A percentile compares a stretch with the other conserved stretches of the same genome.
phyloP scores from a whole-genome alignment of 129 eudicot species.

The Pulicaria dysenterica region DNA sequence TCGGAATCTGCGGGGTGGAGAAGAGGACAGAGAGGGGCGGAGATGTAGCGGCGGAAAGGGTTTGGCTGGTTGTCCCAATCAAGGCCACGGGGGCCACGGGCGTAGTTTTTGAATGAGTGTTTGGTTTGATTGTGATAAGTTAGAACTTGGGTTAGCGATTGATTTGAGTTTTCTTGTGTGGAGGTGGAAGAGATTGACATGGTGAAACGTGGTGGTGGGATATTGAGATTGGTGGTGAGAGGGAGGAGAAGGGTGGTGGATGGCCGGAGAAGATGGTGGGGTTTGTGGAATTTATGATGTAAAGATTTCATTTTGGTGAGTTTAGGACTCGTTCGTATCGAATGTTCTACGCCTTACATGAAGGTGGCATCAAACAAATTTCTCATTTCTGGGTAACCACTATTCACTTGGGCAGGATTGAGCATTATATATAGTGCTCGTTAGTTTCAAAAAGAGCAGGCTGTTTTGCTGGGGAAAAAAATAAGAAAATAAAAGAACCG shows the following conservation, averaged over 20 bases:
- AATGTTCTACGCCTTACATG: constrained; percentile 6
- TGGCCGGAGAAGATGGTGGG: constrained; percentile 31
- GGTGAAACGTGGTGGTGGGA: constrained; percentile 41
- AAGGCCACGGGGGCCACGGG: constrained; percentile 77
- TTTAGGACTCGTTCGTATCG: constrained; percentile 11
- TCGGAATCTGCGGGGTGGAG: constrained; percentile 44
- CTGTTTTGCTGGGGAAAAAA: too few relatives aligned
- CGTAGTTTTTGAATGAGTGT: constrained; percentile 69
- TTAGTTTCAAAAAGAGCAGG: too few relatives aligned
- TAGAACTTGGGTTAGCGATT: constrained; percentile 44
- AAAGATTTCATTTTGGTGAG: constrained; percentile 27
- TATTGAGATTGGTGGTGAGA: constrained; percentile 31
- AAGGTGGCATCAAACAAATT: neutral
- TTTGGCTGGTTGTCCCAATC: constrained; percentile 97
- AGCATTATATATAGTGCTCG: too few relatives aligned
- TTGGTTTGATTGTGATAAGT: constrained; percentile 87
- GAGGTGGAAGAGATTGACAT: constrained; percentile 59
- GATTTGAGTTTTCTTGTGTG: constrained; percentile 18
- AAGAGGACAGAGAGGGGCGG: constrained; percentile 69
- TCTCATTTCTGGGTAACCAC: too few relatives aligned
- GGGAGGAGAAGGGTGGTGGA: constrained; percentile 43
- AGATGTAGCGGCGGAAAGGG: constrained; percentile 86
- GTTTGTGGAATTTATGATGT: constrained; percentile 27
- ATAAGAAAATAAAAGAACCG: too few relatives aligned
- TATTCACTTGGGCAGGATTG: too few relatives aligned